Evolutionary conservation across 768 basidiomycete genomes (phyloP), one percentile per base, ranked within the genome.

Genomic region (Podaxis rugospora): DNA sequence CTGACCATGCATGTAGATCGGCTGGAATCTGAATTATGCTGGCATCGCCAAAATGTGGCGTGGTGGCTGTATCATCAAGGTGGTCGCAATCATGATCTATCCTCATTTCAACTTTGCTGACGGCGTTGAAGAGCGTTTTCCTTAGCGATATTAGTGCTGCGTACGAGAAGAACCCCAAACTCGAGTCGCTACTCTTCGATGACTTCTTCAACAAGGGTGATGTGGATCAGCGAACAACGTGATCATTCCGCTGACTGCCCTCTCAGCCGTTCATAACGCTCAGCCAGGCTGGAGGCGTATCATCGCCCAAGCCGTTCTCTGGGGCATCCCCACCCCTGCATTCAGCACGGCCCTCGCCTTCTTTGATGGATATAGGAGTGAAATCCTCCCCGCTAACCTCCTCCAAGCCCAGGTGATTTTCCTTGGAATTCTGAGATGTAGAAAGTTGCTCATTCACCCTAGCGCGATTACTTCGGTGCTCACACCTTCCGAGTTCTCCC

Each of bases 11-110:
- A 2, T 5, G 16, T 63, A 91, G 89, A 70, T 90, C 67, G 73
- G 70, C 65, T 99, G 96, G 96, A 86, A 91, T 74, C 80, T 99
- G 74, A 98, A 98, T 84, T 96, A 96, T 73, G 89, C 95, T 68
- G 95, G 95, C 63, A 98, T 99, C 71, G 97, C 97, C 36, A 86
- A 83, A 67, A 99, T 99, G 95, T 99, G 97, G 97, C 93, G 96
- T 69, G 97, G 97, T 66, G 97, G 97, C 66, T 98, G 96, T 76
- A 99, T 99, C 76, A 98, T 99, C 84, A 96, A 96, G 85, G 90
- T 49, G 23, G 10, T 10, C 7, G 10, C 16, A 10, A 23, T 11
- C 47, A 44, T 23, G 44, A 28, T 16, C 11, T 14, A 25, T 14
- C 1, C 11, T 40, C 47, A 9, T 49, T 10, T 23, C n/a, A 18